Base-by-base conservation (phyloP, 2,329 filamentous ascomycete genomes). In the Aulographum hederae region DNA sequence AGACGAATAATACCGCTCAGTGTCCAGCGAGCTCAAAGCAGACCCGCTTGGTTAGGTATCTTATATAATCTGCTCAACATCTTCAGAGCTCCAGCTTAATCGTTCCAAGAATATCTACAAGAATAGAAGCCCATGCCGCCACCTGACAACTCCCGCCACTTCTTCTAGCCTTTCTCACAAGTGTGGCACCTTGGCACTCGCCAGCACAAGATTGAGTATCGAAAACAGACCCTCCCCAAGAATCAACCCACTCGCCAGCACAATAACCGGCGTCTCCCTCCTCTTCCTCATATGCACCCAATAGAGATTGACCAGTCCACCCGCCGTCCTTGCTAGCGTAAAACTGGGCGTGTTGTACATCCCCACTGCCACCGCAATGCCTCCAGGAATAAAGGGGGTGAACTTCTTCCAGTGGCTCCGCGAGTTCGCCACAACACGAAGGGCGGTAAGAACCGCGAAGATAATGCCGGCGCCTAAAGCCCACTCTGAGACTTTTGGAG, bases 331-430 rank as follows among this genome's bases (percentile, higher is more conserved):
- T 1, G 89, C 85, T 23, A 98, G 60, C 0, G 89, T 98, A 48
- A 98, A 98, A 0, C 82, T 92, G 0, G 89, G 89, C 1, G 86
- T 82, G 45, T 95, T 98, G 56, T 95, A 98, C 73, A 98, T 98
- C 30, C 89, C 85, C 44, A 94, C 82, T 25, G 89, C 89, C 14
- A 98, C 86, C 3, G 89, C 86, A 45, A 98, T 94, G 0, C 89
- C 89, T 5, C 89, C 86, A 0, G 89, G 89, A 10, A 98, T 63
- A 48, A 71, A 79, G 2, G 71, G 60, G 43, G 78, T 65, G 82
- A 81, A 92, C 52, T 43, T 38, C 18, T 46, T 54, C 44, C 38
- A 43, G 32, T 37, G 39, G 34, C 47, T 54, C 34, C 46, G 43
- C 14, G 37, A 41, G 20, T 39, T 46, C 1, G 46, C 48, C 41